phyloP scores from a whole-genome alignment of 2,329 filamentous ascomycete genomes.

The Gaeumannomyces tritici region DNA sequence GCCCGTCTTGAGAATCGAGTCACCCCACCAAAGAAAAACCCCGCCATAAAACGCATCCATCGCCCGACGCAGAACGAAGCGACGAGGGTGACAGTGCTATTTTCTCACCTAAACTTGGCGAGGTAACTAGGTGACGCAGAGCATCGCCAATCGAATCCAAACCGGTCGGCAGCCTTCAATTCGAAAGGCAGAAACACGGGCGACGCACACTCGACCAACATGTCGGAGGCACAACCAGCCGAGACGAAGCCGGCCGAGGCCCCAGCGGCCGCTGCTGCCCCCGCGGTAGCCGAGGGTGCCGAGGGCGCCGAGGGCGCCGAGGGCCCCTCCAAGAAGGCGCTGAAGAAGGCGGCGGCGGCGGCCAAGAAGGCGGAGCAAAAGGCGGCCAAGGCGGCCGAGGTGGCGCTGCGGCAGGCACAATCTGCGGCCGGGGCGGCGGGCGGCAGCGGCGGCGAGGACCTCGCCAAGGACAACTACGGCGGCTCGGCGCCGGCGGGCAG shows the following conservation, averaged over 20 bases:
- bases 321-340: slow-evolving; percentile 63
- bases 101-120: background rate
- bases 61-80: background rate
- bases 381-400: slow-evolving; percentile 58
- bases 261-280: background rate
- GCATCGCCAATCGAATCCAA: background rate
- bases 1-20: background rate
- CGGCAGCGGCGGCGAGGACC: slow-evolving; percentile 53
- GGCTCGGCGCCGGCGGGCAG: slow-evolving; percentile 38
- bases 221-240: slow-evolving; percentile 1
- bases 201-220: background rate
- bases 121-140: background rate
- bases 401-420: slow-evolving; percentile 50
- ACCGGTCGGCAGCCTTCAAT: background rate
- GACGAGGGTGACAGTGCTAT: background rate
- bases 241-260: slow-evolving; percentile 1
- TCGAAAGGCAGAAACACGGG: background rate
- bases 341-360: slow-evolving; percentile 78
- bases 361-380: slow-evolving; percentile 84
- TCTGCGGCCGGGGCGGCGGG: slow-evolving; percentile 57
- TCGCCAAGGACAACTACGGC: slow-evolving; percentile 73
- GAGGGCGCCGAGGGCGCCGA: slow-evolving; percentile 28
- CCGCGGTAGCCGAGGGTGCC: slow-evolving; percentile 14
- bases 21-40: slow-evolving; percentile 4
- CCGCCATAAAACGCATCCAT: background rate